Conservation (phyloP, 2,329 filamentous ascomycete genomes). For the Aspergillus brunneoviolaceus region DNA sequence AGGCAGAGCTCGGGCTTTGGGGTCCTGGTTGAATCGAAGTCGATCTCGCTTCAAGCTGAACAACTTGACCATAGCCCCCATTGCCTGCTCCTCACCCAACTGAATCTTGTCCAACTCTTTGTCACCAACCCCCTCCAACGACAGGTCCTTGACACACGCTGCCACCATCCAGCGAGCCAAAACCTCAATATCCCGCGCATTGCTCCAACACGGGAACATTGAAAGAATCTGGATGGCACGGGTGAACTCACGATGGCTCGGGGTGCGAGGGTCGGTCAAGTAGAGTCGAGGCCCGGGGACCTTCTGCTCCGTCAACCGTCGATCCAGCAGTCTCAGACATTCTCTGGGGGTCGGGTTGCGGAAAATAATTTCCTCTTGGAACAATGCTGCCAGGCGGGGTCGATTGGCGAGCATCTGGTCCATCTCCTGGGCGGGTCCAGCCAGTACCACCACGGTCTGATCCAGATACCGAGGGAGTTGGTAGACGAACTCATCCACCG, state of each 20-base stretch:
- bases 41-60: conserved; percentile 23
- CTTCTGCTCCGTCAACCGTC: conserved; percentile 16
- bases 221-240: conserved; percentile 22
- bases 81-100: conserved; percentile 20
- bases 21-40: conserved; percentile 21
- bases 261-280: conserved; percentile 15
- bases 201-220: conserved; percentile 24
- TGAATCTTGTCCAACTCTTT: conserved; percentile 6
- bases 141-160: conserved; percentile 11
- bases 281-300: conserved; percentile 14
- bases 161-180: conserved; percentile 23
- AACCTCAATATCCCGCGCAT: conserved; percentile 19
- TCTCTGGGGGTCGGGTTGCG: conserved; percentile 22
- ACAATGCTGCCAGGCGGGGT: conserved; percentile 18
- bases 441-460: conserved; percentile 20
- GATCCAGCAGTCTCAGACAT: conserved; percentile 20
- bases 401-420: conserved; percentile 20
- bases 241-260: conserved; percentile 21
- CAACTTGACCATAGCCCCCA: conserved; percentile 20
- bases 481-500: conserved; percentile 20
- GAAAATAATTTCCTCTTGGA: conserved; percentile 23
- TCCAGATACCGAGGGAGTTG: conserved; percentile 15
- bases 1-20: conserved; percentile 18
- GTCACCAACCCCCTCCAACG: conserved; percentile 12
- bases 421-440: conserved; percentile 18